phyloP scores from a whole-genome alignment of 768 basidiomycete species.

The Tubosaeta sp. region DNA sequence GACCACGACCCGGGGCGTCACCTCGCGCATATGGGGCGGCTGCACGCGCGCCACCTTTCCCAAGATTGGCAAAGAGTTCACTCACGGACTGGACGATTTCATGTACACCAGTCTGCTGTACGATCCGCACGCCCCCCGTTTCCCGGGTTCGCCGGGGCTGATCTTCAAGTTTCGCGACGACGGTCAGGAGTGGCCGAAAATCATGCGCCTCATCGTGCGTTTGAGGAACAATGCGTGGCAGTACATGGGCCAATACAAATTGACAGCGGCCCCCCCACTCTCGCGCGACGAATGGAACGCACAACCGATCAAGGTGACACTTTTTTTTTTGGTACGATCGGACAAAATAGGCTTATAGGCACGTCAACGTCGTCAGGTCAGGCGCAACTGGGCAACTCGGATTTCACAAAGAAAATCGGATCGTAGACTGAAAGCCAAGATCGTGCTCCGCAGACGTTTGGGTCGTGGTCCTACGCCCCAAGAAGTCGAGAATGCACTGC shows the following conservation, averaged over 20 bases:
- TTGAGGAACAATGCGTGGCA: slow-evolving; percentile 3
- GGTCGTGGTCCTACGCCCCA: slow-evolving; percentile 5
- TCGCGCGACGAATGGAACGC: slow-evolving; percentile 4
- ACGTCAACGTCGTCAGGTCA: slow-evolving; percentile 2
- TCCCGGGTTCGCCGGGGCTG: slow-evolving; percentile 13
- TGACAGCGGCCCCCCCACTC: slow-evolving; percentile 6
- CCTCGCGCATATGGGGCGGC: slow-evolving; percentile 10
- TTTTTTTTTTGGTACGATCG: not conserved
- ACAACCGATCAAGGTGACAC: slow-evolving; percentile 4
- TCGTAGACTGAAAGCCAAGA: not conserved
- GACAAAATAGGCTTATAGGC: not conserved
- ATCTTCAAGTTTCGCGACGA: slow-evolving; percentile 7
- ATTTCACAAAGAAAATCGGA: not conserved
- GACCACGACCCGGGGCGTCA: slow-evolving; percentile 4
- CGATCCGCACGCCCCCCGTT: slow-evolving; percentile 9
- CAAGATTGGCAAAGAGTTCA: slow-evolving; percentile 3
- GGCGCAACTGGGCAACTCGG: slow-evolving; percentile 6
- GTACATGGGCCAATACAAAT: slow-evolving; percentile 15
- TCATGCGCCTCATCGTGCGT: slow-evolving; percentile 13
- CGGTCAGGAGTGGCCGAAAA: slow-evolving; percentile 7
- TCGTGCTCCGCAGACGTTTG: slow-evolving; percentile 9
- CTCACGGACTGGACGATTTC: slow-evolving; percentile 12
- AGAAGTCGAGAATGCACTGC: slow-evolving; percentile 1
- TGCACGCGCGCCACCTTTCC: slow-evolving; percentile 1
- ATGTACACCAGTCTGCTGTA: slow-evolving; percentile 7